Evolutionary conservation across 2,329 filamentous ascomycete species (phyloP).

Genomic region (Phyllachora maydis): DNA sequence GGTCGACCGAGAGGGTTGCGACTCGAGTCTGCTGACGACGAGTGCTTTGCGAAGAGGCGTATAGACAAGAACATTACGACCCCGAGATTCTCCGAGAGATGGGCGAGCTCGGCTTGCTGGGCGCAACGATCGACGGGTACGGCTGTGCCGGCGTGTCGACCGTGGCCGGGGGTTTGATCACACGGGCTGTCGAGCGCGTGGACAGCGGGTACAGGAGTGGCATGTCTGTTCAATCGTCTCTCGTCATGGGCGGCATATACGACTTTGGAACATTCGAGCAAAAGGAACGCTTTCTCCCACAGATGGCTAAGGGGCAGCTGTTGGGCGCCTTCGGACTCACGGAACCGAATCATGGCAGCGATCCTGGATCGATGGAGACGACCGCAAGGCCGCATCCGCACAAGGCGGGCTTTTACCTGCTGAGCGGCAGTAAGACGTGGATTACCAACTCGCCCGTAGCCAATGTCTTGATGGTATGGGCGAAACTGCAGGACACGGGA

Average conservation of each 20-base stretch:
- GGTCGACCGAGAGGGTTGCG: no score
- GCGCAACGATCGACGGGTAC: conserved; percentile 65
- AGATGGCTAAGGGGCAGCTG: conserved; percentile 56
- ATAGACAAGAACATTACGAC: conserved; percentile 68
- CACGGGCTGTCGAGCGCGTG: conserved; percentile 67
- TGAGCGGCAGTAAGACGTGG: conserved; percentile 72
- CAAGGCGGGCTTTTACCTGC: conserved; percentile 54
- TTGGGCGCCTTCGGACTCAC: conserved; percentile 71
- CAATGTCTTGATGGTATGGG: conserved; percentile 72
- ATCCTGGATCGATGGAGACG: conserved; percentile 73
- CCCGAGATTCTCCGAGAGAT: conserved; percentile 64
- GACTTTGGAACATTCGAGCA: conserved; percentile 64
- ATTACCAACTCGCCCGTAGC: conserved; percentile 81
- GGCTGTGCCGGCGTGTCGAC: conserved; percentile 67
- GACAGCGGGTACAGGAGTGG: conserved; percentile 74
- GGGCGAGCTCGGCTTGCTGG: conserved; percentile 65
- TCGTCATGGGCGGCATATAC: conserved; percentile 72
- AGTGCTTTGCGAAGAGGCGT: no score
- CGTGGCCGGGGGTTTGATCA: conserved; percentile 67
- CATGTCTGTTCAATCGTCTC: conserved; percentile 73
- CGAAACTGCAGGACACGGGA: conserved; percentile 73
- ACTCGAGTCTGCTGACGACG: no score
- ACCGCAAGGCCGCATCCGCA: conserved; percentile 55
- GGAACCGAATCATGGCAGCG: conserved; percentile 74
- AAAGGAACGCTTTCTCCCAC: conserved; percentile 60